phyloP scores from a whole-genome alignment of 495 filamentous ascomycete species.

The Trypethelium eluteriae region DNA sequence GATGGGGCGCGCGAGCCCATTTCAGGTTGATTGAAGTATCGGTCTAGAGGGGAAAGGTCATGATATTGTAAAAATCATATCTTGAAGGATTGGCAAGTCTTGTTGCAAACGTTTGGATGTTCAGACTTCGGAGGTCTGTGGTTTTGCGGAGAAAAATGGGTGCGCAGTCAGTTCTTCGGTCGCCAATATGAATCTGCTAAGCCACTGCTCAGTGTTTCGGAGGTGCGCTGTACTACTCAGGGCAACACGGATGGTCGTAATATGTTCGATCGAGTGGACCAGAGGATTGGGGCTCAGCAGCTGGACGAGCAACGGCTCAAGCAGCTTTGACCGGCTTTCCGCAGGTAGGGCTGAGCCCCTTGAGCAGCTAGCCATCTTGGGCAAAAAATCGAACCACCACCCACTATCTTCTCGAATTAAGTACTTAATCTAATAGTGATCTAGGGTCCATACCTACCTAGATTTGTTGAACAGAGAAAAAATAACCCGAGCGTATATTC shows the following conservation, averaged over 20 bases:
- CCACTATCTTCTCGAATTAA: too few relatives aligned
- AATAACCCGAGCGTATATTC: too few relatives aligned
- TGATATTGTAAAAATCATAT: background rate
- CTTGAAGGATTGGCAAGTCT: background rate
- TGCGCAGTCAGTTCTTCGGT: background rate
- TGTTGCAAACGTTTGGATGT: background rate
- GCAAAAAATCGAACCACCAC: background rate
- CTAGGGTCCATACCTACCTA: too few relatives aligned
- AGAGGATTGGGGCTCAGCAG: slow-evolving; percentile 9
- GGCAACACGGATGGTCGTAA: background rate
- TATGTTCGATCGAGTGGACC: background rate
- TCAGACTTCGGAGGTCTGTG: background rate
- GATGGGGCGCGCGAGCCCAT: slow-evolving; percentile 5
- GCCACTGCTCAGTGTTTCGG: background rate
- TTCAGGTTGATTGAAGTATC: background rate
- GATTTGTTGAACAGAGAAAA: too few relatives aligned
- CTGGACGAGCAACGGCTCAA: background rate
- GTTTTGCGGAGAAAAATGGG: background rate
- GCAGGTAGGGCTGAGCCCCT: background rate
- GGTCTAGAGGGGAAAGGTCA: background rate
- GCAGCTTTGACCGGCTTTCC: background rate
- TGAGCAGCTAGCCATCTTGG: background rate
- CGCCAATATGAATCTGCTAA: background rate
- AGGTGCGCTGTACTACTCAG: background rate
- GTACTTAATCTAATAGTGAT: too few relatives aligned